Evolutionary conservation across 495 filamentous ascomycete species (phyloP), one percentile per base, ranked within the genome.

Genomic region (Xylaria palmicola): DNA sequence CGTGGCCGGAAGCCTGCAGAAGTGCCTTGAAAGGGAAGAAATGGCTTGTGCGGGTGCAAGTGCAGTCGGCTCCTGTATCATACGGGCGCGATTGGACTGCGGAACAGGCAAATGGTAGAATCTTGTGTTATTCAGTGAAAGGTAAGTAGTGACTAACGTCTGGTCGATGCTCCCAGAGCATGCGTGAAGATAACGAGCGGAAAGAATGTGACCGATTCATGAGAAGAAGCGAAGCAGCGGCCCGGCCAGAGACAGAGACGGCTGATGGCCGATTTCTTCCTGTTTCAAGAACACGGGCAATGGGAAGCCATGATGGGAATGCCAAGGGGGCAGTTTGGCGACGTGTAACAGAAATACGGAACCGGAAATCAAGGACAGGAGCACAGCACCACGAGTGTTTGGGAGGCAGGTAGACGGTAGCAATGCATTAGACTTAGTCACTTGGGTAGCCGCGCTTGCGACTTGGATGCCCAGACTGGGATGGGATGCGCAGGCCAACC

Each of bases 161-260:
- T 3, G 12, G 30, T 27, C 10, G 9, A 56, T 56, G 39, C 53
- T 51, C 43, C 19, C 44, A 29, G 56, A 59, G 56, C 48, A 59
- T 27, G 43, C 43, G 13, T 8, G 48, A 52, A 24, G 43, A 37
- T 51, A 59, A 51, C 20, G 56, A 59, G 22, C 4, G 29, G 24
- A 3, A 32, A 49, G 54, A 62, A 56, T 39, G 44, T n/a, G n/a
- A n/a, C n/a, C n/a, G n/a, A n/a, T n/a, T n/a, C n/a, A 56, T 26
- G 53, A 44, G 24, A 20, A 30, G 41, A 20, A 30, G 19, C 19
- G 20, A 13, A 32, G 6, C 15, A 8, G 37, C 52, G 37, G 24
- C 20, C 37, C 22, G 26, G 17, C 32, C 50, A 54, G 50, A 30
- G 27, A 15, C 36, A 41, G 13, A n/a, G 44, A 29, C 32, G 13